These are phyloP conservation scores for Aspergillus asperescens DNA, from an alignment of 495 filamentous ascomycete species.

Conservation along the genomic window DNA sequence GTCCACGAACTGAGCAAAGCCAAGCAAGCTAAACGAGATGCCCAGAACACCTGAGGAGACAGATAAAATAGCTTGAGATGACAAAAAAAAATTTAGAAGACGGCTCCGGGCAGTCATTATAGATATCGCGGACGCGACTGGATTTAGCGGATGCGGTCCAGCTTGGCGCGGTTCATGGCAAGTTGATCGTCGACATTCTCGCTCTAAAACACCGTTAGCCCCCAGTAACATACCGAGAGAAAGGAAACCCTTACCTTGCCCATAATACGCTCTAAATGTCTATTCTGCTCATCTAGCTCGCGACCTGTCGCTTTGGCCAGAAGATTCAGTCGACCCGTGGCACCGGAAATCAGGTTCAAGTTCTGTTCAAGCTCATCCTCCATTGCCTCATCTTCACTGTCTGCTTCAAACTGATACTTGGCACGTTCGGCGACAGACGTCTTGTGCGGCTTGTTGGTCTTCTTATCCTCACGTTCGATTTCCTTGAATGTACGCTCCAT, in stretches of 20 bases:
- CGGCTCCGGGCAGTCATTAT: conserved; percentile 33
- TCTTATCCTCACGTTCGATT: conserved; percentile 37
- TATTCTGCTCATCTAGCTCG: conserved; percentile 72
- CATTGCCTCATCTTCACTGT: conserved; percentile 70
- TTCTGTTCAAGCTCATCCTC: conserved; percentile 68
- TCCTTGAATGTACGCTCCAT: conserved; percentile 58
- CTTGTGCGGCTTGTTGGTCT: conserved; percentile 36
- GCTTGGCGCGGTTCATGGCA: conserved; percentile 58
- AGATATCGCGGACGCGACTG: not conserved
- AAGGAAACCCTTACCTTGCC: conserved; percentile 51
- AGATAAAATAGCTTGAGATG: conserved; percentile 1
- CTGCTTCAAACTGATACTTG: conserved; percentile 76
- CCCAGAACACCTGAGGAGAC: conserved; percentile 15
- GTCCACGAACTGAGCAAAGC: not conserved
- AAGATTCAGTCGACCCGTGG: conserved; percentile 58
- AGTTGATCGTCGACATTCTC: conserved; percentile 68
- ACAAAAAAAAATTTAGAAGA: conserved; percentile 12
- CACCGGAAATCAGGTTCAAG: conserved; percentile 54
- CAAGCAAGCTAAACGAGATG: conserved; percentile 6
- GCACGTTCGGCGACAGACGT: conserved; percentile 58
- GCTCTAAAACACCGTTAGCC: conserved; percentile 43
- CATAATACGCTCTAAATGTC: conserved; percentile 65
- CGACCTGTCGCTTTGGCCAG: conserved; percentile 64
- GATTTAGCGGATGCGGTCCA: conserved; percentile 55
- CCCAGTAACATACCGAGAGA: not conserved